These are phyloP conservation scores for Capronia americana DNA, from an alignment of 2,329 filamentous ascomycete species.

Conservation along the genomic window DNA sequence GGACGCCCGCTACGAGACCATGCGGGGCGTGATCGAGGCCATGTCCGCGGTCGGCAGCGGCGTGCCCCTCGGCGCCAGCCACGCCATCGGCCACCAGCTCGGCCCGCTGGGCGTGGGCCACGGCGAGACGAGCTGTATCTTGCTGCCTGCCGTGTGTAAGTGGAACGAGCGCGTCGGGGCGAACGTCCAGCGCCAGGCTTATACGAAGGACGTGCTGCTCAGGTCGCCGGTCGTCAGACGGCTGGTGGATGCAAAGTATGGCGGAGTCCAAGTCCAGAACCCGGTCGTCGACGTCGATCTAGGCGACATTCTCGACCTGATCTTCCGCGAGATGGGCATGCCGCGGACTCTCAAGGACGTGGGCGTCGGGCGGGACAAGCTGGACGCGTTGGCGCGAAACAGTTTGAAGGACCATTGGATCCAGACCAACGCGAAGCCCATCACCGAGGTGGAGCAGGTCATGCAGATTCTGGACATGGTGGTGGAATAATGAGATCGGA, in stretches of 20 bases:
- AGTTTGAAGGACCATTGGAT: constrained; percentile 60
- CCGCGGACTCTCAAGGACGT: constrained; percentile 61
- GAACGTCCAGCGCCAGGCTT: constrained; percentile 52
- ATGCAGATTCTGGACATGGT: constrained; percentile 59
- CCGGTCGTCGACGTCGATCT: too few relatives aligned
- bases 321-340: constrained; percentile 61
- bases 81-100: constrained; percentile 61
- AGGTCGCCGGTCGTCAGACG: constrained; percentile 46
- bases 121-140: constrained; percentile 65
- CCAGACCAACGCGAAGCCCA: constrained; percentile 57
- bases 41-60: constrained; percentile 56
- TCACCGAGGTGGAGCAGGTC: constrained; percentile 57
- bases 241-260: constrained; percentile 45
- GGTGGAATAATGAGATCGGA: constrained; percentile 33
- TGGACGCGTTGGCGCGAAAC: constrained; percentile 57
- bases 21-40: constrained; percentile 60
- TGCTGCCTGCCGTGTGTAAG: constrained; percentile 62
- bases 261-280: too few relatives aligned
- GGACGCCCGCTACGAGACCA: constrained; percentile 55
- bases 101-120: constrained; percentile 64
- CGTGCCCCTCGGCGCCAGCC: constrained; percentile 56
- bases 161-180: constrained; percentile 58
- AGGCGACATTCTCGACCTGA: constrained; percentile 59
- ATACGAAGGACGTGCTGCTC: constrained; percentile 51
- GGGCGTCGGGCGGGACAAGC: constrained; percentile 55